Conservation (phyloP, 129 eudicot species). For the Pseudognaphalium luteoalbum region DNA sequence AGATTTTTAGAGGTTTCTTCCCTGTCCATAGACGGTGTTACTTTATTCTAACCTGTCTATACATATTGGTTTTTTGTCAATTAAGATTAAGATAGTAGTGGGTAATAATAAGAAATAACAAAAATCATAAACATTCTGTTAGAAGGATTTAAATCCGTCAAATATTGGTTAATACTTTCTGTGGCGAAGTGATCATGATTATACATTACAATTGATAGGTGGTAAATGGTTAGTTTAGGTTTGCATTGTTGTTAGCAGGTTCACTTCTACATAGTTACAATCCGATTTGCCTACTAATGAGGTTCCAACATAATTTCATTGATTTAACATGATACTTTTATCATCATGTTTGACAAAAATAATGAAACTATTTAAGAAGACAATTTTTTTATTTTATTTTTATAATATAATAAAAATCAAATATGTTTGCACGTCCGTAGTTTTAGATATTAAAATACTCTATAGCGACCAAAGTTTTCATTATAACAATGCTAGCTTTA, state of each 20-base stretch:
- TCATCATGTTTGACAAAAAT: too few species aligned
- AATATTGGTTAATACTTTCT: not conserved
- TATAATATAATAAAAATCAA: not conserved
- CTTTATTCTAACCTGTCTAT: not conserved
- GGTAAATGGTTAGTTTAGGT: not conserved
- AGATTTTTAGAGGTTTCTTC: not conserved
- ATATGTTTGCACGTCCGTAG: not conserved
- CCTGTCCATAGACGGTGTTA: conserved; percentile 6
- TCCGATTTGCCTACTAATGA: too few species aligned
- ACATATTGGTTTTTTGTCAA: too few species aligned
- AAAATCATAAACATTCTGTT: too few species aligned
- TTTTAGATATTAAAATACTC: not conserved
- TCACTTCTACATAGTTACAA: not conserved
- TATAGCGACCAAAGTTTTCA: not conserved
- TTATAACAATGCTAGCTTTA: not conserved
- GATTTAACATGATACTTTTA: too few species aligned
- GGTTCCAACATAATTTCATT: too few species aligned
- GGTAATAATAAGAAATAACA: not conserved
- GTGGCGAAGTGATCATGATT: not conserved
- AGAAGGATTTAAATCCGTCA: too few species aligned
- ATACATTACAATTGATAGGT: not conserved
- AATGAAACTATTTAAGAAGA: too few species aligned
- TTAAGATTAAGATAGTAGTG: not conserved
- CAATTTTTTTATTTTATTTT: too few species aligned
- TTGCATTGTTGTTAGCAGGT: not conserved